phyloP scores from a whole-genome alignment of 495 filamentous ascomycete genomes.

The Glutinoglossum americanum region DNA sequence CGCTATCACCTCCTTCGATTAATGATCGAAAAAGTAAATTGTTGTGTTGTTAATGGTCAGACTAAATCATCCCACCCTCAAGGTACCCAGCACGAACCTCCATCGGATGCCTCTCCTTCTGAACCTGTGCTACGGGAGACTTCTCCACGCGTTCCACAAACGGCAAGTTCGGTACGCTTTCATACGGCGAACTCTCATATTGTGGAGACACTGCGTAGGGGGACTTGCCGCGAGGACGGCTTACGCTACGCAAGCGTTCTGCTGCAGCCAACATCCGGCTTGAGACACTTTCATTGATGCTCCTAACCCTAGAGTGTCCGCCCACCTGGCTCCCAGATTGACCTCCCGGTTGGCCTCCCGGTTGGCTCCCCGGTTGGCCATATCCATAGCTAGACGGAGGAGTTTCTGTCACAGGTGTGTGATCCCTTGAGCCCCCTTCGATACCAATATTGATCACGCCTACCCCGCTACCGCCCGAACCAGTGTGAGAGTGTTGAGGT shows the following conservation, averaged over 20 bases:
- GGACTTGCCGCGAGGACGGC: background rate
- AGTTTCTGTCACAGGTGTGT: background rate
- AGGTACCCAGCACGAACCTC: background rate
- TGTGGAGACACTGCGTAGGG: background rate
- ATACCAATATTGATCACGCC: slow-evolving; percentile 8
- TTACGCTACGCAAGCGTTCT: slow-evolving; percentile 5
- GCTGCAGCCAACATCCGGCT: background rate
- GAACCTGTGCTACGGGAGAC: background rate
- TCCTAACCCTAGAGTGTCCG: background rate
- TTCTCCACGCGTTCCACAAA: background rate
- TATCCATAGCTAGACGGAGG: background rate
- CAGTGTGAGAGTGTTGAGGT: background rate
- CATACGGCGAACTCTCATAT: background rate
- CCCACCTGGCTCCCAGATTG: background rate
- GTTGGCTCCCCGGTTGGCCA: background rate
- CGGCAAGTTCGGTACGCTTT: background rate
- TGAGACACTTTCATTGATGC: background rate
- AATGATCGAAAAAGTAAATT: no score
- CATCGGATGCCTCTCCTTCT: background rate
- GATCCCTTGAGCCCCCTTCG: background rate
- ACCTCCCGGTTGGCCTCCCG: background rate
- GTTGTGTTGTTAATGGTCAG: no score
- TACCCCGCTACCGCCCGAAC: background rate
- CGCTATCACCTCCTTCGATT: background rate
- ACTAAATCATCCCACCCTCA: background rate